Base-by-base conservation (phyloP, 805 yeast genomes). In the Saturnispora galanensis region DNA sequence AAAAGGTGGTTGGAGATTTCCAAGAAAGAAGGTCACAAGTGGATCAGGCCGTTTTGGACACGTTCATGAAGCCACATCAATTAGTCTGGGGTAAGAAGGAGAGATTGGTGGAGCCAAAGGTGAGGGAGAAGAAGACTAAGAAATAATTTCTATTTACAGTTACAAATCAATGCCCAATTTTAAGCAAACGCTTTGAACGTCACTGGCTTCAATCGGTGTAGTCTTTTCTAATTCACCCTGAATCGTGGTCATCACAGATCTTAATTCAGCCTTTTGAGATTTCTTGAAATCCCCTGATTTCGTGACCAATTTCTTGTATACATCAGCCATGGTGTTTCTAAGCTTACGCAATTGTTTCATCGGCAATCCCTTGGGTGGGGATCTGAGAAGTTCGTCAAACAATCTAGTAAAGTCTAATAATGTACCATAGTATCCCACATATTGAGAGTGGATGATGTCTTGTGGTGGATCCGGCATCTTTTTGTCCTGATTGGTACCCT, bases 1-100 rank as follows among this genome's bases (percentile, higher is more conserved):
- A 84, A 64, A 76, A 77, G 50, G 85, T 83, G 57, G 94, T 93
- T 30, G 73, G 70, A 45, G 81, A 64, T 15, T 93, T 89, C 74
- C 98, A 93, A 70, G 84, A 71, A 46, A 76, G 78, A 57, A 81
- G 96, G 62, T 68, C 74, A 31, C 62, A 66, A 47, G 78, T 90
- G 42, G 76, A 79, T 48, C 81, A 83, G 38, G 79, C 67, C 15
- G 65, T 68, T 4, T 67, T 87, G 42, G 76, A 74, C 45, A 59
- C 73, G 47, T 93, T 81, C 62, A 93, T 86, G 90, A 80, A 74
- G 53, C 89, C 93, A 41, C 95, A 94, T 57, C 76, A 79, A 60
- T 76, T 88, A 58, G 74, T 74, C 38, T 81, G 77, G 73, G 96
- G 96, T 32, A 62, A 70, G 45, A 74, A 76, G 61, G 84, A 81